Base-by-base conservation (phyloP, 2,329 filamentous ascomycete genomes). In the Acephala macrosclerotiorum region DNA sequence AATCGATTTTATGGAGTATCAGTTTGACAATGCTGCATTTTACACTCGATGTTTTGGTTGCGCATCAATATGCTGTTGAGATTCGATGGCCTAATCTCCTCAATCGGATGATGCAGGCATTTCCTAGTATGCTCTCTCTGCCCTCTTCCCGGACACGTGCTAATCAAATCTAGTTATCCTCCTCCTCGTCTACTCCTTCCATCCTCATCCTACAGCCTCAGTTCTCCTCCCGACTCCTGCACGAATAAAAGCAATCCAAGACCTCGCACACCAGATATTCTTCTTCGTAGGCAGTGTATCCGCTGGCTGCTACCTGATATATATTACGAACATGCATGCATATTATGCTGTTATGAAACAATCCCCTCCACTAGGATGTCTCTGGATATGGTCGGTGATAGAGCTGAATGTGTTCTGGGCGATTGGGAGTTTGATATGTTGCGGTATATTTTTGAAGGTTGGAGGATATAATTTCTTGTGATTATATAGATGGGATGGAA, bases 351-450 rank as follows among this genome's bases (percentile, higher is more conserved):
- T 97, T 22, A 94, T 98, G 93, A 96, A 97, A 81, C 89, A 88
- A 69, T 91, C 94, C 0, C 96, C 96, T n/a, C 89, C 94, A 5
- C 78, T 97, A 16, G 96, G 93, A 0, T 95, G 92, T 47, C 78
- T 98, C 20, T 98, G 95, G 94, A 86, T 98, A 4, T 98, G 95
- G 94, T 89, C 91, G 36, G 90, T 98, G 25, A 85, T 98, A 56
- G 96, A 99, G 80, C 85, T 97, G 79, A 85, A 93, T 63, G 81
- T 97, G 47, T 74, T 83, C 0, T 89, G 86, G 74, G 92, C 91
- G 0, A 80, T 90, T 1, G 71, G 79, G 14, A 90, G 87, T 70
- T 75, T 90, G 40, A 70, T 74, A 14, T 63, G 65, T 29, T 75
- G 74, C 67, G 63, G 61, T 12, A 61, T 62, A 8, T 77, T 70